Base-by-base conservation (phyloP, 2,329 filamentous ascomycete species). In the Botrytis sinoallii region DNA sequence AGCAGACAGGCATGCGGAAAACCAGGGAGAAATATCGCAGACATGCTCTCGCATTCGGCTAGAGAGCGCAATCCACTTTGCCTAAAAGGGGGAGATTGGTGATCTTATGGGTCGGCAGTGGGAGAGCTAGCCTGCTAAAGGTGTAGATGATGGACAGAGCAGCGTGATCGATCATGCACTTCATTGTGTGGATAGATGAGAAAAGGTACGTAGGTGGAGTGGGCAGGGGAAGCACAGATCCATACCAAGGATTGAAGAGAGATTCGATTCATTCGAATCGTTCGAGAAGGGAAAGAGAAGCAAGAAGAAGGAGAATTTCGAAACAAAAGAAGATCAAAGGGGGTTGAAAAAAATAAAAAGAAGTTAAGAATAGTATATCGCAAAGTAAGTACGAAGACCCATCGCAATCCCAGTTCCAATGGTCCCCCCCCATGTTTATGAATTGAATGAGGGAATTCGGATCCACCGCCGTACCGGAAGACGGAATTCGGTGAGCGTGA, bases 31-130 rank as follows among this genome's bases (percentile, higher is more conserved):
- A 18, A 55, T 55, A 55, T 55, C 25, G 52, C 14, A 55, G n/a
- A 55, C 52, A 55, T 18, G 52, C 52, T 65, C 46, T 65, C 40
- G 63, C 29, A 67, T 67, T 18, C 6, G 64, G 64, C 4, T 67
- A 38, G 64, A 52, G 16, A 7, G 32, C 25, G 29, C 5, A 9
- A 38, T 12, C 32, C 44, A 67, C 32, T n/a, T 67, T 38, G 42
- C 42, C 32, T 29, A n/a, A 29, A 20, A 32, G 46, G 46, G 16
- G 65, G 65, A 55, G 38, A 68, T 68, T 55, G 65, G 35, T 29
- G 65, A 68, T 68, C 65, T n/a, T 20, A n/a, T 68, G 65, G 65
- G 64, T 29, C 52, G 52, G 52, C 52, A 55, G 52, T 55, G 52
- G 52, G 52, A 18, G 25, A 16, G 52, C 52, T 55, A 55, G 52